Evolutionary conservation across 2,329 filamentous ascomycete species (phyloP).

Genomic region (Aaosphaeria arxii): DNA sequence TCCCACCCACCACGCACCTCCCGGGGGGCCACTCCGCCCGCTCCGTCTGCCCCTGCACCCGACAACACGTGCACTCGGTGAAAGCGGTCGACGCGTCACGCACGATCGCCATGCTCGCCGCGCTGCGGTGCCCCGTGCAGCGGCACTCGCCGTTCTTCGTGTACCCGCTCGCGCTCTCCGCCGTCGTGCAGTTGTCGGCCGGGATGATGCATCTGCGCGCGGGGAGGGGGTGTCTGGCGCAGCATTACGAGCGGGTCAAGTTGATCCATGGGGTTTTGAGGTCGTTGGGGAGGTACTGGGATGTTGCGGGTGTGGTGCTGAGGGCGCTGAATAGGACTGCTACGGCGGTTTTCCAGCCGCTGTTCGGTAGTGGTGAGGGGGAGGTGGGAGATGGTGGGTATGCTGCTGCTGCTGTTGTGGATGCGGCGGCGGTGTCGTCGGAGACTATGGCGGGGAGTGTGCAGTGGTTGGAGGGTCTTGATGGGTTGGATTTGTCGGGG

Average conservation of each 20-base stretch:
- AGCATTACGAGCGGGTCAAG: conserved; percentile 14
- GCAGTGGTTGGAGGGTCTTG: conserved; percentile 4
- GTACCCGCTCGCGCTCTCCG: conserved; percentile 15
- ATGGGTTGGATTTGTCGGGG: conserved; percentile 8
- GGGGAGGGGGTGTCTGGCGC: conserved; percentile 8
- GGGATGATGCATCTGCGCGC: conserved; percentile 48
- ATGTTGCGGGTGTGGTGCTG: conserved; percentile 7
- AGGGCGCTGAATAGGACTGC: conserved; percentile 12
- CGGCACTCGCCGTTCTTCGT: conserved; percentile 54
- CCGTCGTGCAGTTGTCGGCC: conserved; percentile 52
- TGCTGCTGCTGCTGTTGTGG: too few relatives aligned
- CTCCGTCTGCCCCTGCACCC: conserved; percentile 13
- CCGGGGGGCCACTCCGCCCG: conserved; percentile 10
- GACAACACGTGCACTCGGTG: conserved; percentile 61
- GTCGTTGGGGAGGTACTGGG: conserved; percentile 11
- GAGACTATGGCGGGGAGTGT: too few relatives aligned
- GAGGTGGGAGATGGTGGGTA: too few relatives aligned
- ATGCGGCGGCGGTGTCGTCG: too few relatives aligned
- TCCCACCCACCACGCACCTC: conserved; percentile 7
- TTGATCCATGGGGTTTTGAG: conserved; percentile 13
- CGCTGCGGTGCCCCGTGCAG: conserved; percentile 65
- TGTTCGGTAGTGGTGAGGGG: background rate
- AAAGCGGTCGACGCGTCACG: conserved; percentile 76
- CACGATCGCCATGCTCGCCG: conserved; percentile 69
- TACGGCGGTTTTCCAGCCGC: conserved; percentile 7